Evolutionary conservation across 1,139 yeast species (phyloP).

Genomic region (Candida neerlandica): DNA sequence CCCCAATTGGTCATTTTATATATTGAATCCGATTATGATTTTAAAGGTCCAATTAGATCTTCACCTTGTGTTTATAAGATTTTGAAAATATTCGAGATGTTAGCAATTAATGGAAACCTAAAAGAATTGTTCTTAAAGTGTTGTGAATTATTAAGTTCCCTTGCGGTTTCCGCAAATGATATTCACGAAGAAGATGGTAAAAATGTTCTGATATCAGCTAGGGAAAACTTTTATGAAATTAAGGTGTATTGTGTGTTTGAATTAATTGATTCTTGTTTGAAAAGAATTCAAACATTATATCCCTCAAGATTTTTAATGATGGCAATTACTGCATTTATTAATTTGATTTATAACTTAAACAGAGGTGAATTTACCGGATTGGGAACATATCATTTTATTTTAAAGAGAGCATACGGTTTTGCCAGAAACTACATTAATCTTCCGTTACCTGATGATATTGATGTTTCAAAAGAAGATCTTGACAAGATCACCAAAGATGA

Average conservation of each 20-base stretch:
- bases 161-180: slow-evolving; percentile 14
- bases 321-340: slow-evolving; percentile 58
- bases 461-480: slow-evolving; percentile 39
- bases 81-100: slow-evolving; percentile 55
- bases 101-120: slow-evolving; percentile 71
- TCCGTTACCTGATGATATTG: slow-evolving; percentile 37
- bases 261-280: slow-evolving; percentile 54
- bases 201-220: slow-evolving; percentile 3
- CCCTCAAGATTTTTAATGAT: slow-evolving; percentile 80
- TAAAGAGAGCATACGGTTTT: slow-evolving; percentile 65
- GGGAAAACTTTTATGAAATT: slow-evolving; percentile 49
- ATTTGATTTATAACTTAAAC: slow-evolving; percentile 47
- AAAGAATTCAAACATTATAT: slow-evolving; percentile 59
- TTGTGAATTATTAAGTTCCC: slow-evolving; percentile 57
- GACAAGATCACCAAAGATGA: slow-evolving; percentile 52
- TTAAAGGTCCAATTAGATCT: slow-evolving; percentile 24
- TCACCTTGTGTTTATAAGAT: slow-evolving; percentile 41
- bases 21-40: slow-evolving; percentile 32
- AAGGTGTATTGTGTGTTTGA: slow-evolving; percentile 68
- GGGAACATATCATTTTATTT: slow-evolving; percentile 39
- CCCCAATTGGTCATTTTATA: slow-evolving; percentile 62
- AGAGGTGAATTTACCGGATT: slow-evolving; percentile 17
- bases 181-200: slow-evolving; percentile 9
- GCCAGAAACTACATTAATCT: slow-evolving; percentile 64
- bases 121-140: slow-evolving; percentile 74